Evolutionary conservation across 306 rosid genomes (phyloP), one percentile per base, ranked within the genome.

Genomic region (Cucurbita pepo): DNA sequence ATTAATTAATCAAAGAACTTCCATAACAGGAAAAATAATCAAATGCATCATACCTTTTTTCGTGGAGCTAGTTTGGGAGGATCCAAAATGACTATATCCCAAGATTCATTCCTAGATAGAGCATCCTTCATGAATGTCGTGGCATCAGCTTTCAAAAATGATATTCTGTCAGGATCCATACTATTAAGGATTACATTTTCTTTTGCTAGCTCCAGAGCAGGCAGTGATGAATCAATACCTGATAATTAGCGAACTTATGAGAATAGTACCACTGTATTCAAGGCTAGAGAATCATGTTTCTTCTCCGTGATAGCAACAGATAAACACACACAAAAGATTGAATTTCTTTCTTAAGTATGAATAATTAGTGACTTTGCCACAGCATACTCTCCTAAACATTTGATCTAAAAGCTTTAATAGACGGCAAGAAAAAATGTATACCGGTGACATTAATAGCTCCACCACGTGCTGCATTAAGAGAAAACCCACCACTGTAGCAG

Each of bases 31-130:
- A 14, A 16, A 10, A 41, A 50, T 36, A 38, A 56, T 44, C 16
- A 56, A 66, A 30, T 41, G 57, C 47, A 41, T 40, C 10, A 5
- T 77, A 90, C 98, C 96, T 86, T 90, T 80, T 81, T 90, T 25
- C 89, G 72, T 67, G 98, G 98, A 3, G 98, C 97, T 62, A 90
- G 80, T 87, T 93, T 90, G 53, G 97, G 98, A 77, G 98, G 98
- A 83, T 90, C 97, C 61, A 94, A 67, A 79, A 89, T 79, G 85
- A 94, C 84, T 62, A 94, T 78, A 63, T 94, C 97, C 97, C 97
- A 94, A 8, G 86, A 82, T 70, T 88, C 95, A 81, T 86, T 82
- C 78, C 87, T 83, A 36, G 82, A 78, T 75, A 88, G 84, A 80
- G 97, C 92, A 63, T 60, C 78, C 89, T 87, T 94, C 98, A 93